A percentile compares a stretch with the other conserved stretches of the same genome.
These are phyloP conservation scores for Monosporascus sp. DNA, from an alignment of 2,329 filamentous ascomycete genomes.

Conservation along the genomic window DNA sequence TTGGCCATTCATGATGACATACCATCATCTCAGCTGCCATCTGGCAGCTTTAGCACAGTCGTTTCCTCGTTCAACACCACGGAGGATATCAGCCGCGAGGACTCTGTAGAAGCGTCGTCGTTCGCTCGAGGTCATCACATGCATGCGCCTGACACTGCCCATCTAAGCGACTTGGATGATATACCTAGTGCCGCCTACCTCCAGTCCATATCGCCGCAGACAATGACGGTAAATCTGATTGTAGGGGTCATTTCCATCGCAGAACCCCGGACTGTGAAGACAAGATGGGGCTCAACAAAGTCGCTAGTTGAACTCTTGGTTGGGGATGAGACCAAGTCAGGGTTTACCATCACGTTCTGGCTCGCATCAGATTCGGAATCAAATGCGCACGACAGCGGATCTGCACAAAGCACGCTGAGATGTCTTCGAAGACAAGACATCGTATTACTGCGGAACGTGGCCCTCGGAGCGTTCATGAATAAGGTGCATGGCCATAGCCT, in stretches of 20 bases:
- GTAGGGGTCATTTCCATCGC: slow-evolving; percentile 71
- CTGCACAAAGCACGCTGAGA: slow-evolving; percentile 14
- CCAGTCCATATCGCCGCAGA: slow-evolving; percentile 66
- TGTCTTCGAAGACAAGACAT: slow-evolving; percentile 66
- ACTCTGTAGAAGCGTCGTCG: slow-evolving; percentile 25
- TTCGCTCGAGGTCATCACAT: slow-evolving; percentile 10
- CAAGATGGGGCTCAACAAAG: slow-evolving; percentile 56
- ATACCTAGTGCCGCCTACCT: slow-evolving; percentile 66
- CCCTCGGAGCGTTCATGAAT: slow-evolving; percentile 66
- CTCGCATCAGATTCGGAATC: slow-evolving; percentile 38
- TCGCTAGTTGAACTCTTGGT: slow-evolving; percentile 73
- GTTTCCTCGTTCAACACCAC: slow-evolving; percentile 34
- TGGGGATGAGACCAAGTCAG: slow-evolving; percentile 77
- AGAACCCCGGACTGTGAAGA: slow-evolving; percentile 61
- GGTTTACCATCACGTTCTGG: slow-evolving; percentile 85
- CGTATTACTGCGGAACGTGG: slow-evolving; percentile 73
- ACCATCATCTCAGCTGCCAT: slow-evolving; percentile 53
- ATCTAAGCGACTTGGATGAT: slow-evolving; percentile 59
- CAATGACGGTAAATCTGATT: slow-evolving; percentile 77
- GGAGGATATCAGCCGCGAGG: slow-evolving; percentile 19
- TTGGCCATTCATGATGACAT: slow-evolving; percentile 64
- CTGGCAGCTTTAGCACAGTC: slow-evolving; percentile 22
- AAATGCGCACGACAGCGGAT: slow-evolving; percentile 26
- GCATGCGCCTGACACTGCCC: slow-evolving; percentile 27
- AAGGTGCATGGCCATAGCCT: slow-evolving; percentile 83